Percentiles rank a stretch among this genome's conserved stretches.
Conservation (phyloP, 768 basidiomycete species). For the Mycena metata region DNA sequence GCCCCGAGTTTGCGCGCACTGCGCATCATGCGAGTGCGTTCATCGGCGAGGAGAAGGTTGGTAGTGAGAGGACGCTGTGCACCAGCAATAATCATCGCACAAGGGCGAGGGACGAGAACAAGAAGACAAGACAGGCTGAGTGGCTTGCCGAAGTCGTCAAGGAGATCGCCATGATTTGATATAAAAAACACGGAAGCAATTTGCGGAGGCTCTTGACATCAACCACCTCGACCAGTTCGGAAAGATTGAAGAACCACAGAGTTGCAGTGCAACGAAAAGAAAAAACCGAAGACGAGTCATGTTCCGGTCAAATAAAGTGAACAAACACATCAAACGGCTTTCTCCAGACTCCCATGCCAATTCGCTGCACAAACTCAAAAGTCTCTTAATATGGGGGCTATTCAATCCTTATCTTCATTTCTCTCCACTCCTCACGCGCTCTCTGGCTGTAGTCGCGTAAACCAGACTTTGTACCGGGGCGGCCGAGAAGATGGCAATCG, state of each 20-base stretch:
- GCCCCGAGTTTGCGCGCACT: conserved; percentile 27
- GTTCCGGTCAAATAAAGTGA: not conserved
- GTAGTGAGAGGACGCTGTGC: conserved; percentile 25
- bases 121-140: not conserved
- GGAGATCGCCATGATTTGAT: not conserved
- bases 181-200: conserved; percentile 8
- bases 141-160: not conserved
- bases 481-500: no score
- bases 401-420: not conserved
- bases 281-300: no score
- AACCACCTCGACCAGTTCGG: not conserved
- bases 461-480: no score
- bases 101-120: not conserved
- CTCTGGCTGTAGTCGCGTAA: no score
- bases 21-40: conserved; percentile 27
- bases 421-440: not conserved
- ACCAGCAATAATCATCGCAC: conserved; percentile 10
- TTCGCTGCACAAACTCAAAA: no score
- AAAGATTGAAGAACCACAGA: no score
- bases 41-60: conserved; percentile 22
- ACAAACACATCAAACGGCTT: not conserved
- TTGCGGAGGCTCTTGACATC: not conserved
- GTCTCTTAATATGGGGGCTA: no score
- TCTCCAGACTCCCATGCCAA: no score
- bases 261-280: no score